A percentile compares a stretch with the other conserved stretches of the same genome.
Evolutionary conservation across 2,329 filamentous ascomycete genomes (phyloP).

Genomic region (Dactylellina parvicollis): DNA sequence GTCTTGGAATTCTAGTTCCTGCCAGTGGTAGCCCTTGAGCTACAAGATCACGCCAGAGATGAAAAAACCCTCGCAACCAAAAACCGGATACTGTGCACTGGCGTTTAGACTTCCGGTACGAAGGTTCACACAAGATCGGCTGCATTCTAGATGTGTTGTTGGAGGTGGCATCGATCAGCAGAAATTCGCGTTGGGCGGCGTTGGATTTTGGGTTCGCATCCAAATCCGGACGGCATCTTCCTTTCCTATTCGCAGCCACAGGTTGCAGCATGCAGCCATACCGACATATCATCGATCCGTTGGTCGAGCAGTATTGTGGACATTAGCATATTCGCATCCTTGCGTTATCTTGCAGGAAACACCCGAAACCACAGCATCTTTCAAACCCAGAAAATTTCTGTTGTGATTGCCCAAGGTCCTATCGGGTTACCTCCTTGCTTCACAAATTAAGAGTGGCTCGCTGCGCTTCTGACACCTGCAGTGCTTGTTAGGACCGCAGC

Average conservation of each 20-base stretch:
- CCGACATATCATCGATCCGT: too few species aligned
- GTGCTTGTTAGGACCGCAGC: background rate
- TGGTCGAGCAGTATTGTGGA: too few species aligned
- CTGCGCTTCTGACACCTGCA: background rate
- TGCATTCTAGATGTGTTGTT: background rate
- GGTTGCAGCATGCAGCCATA: too few species aligned
- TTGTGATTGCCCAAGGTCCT: background rate
- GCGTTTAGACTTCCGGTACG: background rate
- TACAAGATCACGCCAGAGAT: too few species aligned
- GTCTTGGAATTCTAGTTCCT: too few species aligned
- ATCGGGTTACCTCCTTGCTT: background rate
- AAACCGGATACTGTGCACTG: background rate
- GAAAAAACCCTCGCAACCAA: too few species aligned
- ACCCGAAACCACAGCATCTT: background rate
- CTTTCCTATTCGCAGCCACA: too few species aligned
- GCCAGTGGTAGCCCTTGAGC: too few species aligned
- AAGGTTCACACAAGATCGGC: background rate
- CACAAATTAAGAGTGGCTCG: background rate
- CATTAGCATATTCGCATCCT: background rate
- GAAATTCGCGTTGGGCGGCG: slow-evolving; percentile 3
- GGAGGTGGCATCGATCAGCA: background rate
- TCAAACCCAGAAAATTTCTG: background rate
- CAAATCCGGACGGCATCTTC: background rate
- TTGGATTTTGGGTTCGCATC: slow-evolving; percentile 12
- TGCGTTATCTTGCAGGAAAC: background rate